phyloP scores from a whole-genome alignment of 352 stramenopile species.

The Globisporangium abappressorium region DNA sequence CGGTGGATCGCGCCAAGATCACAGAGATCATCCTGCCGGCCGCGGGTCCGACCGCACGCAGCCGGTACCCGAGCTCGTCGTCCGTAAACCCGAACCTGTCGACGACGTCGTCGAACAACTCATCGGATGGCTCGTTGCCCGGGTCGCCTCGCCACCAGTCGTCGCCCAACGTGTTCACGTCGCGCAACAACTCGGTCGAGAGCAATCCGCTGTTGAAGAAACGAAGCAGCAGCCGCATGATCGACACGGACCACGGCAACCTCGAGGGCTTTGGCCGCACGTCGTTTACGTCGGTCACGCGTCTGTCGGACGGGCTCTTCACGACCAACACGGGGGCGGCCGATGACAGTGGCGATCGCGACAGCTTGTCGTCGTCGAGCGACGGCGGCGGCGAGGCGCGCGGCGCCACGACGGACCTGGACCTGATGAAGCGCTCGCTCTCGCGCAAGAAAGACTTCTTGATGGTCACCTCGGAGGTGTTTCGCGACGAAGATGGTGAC shows the following conservation, averaged over 20 bases:
- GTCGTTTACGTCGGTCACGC: constrained; percentile 73
- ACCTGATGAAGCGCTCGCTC: constrained; percentile 81
- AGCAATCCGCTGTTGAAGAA: constrained; percentile 45
- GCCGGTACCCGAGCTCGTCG: constrained; percentile 52
- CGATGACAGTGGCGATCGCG: constrained; percentile 27
- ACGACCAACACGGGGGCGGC: constrained; percentile 18
- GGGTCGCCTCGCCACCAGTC: constrained; percentile 30
- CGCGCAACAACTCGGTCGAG: constrained; percentile 48
- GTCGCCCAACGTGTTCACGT: constrained; percentile 26
- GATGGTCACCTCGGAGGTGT: constrained; percentile 90
- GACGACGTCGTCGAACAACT: constrained; percentile 31
- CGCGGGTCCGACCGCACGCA: constrained; percentile 38
- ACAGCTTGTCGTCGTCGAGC: constrained; percentile 51
- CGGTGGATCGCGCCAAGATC: constrained; percentile 74
- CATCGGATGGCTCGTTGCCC: constrained; percentile 31
- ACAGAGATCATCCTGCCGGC: constrained; percentile 83
- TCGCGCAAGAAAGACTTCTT: constrained; percentile 89
- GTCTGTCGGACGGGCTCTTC: constrained; percentile 41
- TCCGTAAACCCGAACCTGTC: constrained; percentile 36
- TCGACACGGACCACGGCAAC: constrained; percentile 33
- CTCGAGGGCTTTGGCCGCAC: constrained; percentile 63
- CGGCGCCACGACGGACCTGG: constrained; percentile 46
- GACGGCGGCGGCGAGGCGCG: constrained; percentile 17
- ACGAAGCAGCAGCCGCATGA: constrained; percentile 37
- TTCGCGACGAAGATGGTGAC: constrained; percentile 78